These are phyloP conservation scores for Nitzschia putrida DNA, from an alignment of 108 stramenopile species.

Conservation along the genomic window DNA sequence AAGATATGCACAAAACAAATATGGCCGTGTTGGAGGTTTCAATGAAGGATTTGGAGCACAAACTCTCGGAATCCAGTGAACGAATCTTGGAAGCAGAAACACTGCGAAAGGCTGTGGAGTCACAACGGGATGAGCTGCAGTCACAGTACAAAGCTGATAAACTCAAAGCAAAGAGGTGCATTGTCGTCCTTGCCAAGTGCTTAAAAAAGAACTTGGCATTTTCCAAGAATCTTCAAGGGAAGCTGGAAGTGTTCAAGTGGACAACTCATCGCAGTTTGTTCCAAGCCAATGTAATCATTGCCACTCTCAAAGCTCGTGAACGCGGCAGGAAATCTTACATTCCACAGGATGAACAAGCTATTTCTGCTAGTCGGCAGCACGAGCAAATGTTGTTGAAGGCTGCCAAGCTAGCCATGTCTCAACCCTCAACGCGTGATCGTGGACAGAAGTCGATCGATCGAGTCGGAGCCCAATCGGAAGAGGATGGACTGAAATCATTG, in stretches of 20 bases:
- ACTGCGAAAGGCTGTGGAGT: background rate
- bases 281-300: constrained; percentile 3
- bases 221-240: background rate
- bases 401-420: constrained; percentile 2
- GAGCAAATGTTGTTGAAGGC: background rate
- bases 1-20: background rate
- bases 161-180: background rate
- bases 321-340: background rate
- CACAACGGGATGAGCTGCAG: background rate
- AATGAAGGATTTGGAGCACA: background rate
- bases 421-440: background rate
- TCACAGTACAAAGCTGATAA: background rate
- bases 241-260: background rate
- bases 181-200: background rate
- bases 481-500: too few species aligned
- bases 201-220: background rate
- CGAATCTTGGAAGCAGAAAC: background rate
- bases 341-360: background rate
- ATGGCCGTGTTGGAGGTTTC: background rate
- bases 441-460: background rate
- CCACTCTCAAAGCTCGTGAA: background rate
- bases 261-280: background rate
- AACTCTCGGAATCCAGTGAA: background rate
- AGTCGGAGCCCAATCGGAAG: background rate
- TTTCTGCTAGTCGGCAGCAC: background rate